A percentile compares a stretch with the other conserved stretches of the same genome.
phyloP scores from a whole-genome alignment of 768 basidiomycete genomes.

The Trametes sanguinea region DNA sequence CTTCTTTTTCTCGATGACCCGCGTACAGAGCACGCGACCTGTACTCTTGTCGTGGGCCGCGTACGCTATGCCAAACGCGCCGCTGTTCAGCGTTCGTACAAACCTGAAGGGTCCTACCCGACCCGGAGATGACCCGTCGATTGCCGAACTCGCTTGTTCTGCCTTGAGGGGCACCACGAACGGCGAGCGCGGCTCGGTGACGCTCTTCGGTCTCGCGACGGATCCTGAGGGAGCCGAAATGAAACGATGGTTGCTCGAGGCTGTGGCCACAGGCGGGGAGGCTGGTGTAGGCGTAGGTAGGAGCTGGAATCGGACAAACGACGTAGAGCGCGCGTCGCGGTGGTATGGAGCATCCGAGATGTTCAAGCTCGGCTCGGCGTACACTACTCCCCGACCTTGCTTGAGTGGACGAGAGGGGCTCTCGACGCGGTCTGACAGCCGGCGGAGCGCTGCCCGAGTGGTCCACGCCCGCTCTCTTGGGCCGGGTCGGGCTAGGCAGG shows the following conservation, averaged over 20 bases:
- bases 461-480: not conserved
- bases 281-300: not conserved
- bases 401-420: constrained; percentile 12
- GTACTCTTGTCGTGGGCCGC: constrained; percentile 21
- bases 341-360: not conserved
- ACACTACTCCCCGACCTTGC: not conserved
- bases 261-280: not conserved
- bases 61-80: constrained; percentile 27
- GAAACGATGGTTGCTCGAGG: not conserved
- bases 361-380: not conserved
- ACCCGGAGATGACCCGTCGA: not conserved
- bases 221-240: not conserved
- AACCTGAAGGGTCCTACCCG: constrained; percentile 27
- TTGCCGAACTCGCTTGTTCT: not conserved
- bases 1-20: constrained; percentile 25
- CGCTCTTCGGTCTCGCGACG: not conserved
- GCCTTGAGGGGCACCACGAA: not conserved
- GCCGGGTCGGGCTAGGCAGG: not conserved
- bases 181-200: not conserved
- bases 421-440: not conserved
- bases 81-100: constrained; percentile 21
- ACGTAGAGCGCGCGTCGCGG: not conserved
- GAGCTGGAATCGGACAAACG: constrained; percentile 1
- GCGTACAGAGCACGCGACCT: constrained; percentile 26
- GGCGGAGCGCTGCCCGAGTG: not conserved